Evolutionary conservation across 495 filamentous ascomycete genomes (phyloP), one percentile per base, ranked within the genome.

Genomic region (Extremus antarcticus): DNA sequence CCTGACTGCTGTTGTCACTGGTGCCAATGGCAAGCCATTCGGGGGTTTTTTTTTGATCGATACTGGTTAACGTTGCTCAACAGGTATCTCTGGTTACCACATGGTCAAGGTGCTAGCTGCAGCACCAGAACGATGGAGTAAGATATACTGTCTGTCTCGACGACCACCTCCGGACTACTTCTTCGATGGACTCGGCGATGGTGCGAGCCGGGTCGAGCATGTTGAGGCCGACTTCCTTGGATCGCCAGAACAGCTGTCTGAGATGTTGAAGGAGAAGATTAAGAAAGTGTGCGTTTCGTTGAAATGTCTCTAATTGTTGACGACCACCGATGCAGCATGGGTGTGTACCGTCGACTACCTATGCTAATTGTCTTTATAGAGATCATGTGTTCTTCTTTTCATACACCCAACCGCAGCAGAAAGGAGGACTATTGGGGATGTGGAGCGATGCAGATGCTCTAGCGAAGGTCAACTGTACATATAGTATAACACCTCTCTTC

Each of bases 381-480:
- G 75, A 78, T 55, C 70, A 78, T 56, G 65, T 78, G 8, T 79
- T 78, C 65, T 80, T 77, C 66, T 74, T 72, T 39, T 69, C 72
- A 0, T 80, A 80, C 63, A 64, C 75, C 25, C 76, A 80, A 56
- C 68, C 68, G 70, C 3, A 70, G 71, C 21, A 58, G 64, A 41
- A 48, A 25, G 46, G 46, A 7, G 46, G 46, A 23, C 11, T 48
- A 9, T 21, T 48, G 9, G 24, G 24, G 3, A 48, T 48, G 46
- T 48, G 46, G 46, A 24, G 13, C 23, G 46, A 48, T 17, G 46
- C 46, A 23, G 46, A 48, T 17, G 46, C 46, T 9, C 46, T 48
- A 21, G 46, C 46, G 10, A 48, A 48, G 17, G 24, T 48, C 10
- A 48, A 48, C 46, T 24, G 46, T 48, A 16, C 9, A 21, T 45